Percentiles rank a stretch among this genome's conserved stretches.
These are phyloP conservation scores for Penicillium vulpinum DNA, from an alignment of 2,329 filamentous ascomycete species.

Conservation along the genomic window DNA sequence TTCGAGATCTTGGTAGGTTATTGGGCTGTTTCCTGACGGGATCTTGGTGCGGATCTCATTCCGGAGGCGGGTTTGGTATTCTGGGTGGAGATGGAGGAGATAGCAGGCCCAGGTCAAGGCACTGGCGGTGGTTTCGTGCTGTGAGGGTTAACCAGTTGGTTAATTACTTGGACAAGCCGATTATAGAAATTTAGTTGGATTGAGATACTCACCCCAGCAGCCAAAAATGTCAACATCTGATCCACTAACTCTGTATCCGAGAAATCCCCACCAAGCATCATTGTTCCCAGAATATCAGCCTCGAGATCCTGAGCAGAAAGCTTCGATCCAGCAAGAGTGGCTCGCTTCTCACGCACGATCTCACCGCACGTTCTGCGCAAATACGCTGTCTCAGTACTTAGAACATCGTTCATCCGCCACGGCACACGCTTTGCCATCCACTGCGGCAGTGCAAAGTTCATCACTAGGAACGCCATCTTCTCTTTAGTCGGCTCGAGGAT, in stretches of 20 bases:
- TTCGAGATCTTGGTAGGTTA: conserved; percentile 55
- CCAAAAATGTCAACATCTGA: conserved; percentile 45
- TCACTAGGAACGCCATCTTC: conserved; percentile 46
- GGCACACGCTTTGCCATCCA: conserved; percentile 54
- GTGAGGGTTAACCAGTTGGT: conserved; percentile 6
- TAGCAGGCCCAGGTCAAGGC: conserved; percentile 58
- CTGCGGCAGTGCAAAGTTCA: conserved; percentile 51
- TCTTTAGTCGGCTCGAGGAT: conserved; percentile 51
- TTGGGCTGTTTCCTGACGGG: conserved; percentile 36
- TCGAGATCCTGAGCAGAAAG: conserved; percentile 42
- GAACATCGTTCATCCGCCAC: conserved; percentile 33
- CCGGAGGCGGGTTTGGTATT: conserved; percentile 51
- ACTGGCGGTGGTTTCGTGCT: conserved; percentile 58
- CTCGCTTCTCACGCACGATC: conserved; percentile 37
- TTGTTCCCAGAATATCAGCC: conserved; percentile 41
- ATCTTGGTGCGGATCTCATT: conserved; percentile 52
- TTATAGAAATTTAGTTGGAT: neutral
- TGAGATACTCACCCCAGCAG: conserved; percentile 35
- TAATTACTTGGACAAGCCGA: neutral
- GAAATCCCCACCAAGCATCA: conserved; percentile 41
- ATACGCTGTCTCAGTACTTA: conserved; percentile 33
- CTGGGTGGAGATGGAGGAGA: conserved; percentile 52
- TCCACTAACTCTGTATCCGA: conserved; percentile 43
- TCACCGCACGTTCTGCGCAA: conserved; percentile 36
- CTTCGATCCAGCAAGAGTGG: conserved; percentile 26